phyloP scores from a whole-genome alignment of 495 filamentous ascomycete genomes.

The Lasiosphaeris hirsuta region DNA sequence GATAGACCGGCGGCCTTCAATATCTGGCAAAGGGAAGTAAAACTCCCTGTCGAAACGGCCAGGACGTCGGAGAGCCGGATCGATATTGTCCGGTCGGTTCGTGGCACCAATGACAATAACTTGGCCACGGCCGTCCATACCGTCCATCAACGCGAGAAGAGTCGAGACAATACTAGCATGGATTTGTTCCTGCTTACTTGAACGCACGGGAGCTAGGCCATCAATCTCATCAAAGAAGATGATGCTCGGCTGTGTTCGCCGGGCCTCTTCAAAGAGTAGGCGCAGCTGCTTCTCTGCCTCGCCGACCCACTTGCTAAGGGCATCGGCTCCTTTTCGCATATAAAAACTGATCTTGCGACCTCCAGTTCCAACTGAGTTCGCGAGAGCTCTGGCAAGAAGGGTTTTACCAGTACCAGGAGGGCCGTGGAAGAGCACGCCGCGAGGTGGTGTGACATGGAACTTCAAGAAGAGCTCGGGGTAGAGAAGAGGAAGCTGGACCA shows the following conservation, averaged over 20 bases:
- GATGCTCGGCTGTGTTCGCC: slow-evolving; percentile 93
- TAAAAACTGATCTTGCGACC: slow-evolving; percentile 96
- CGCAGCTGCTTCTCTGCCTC: slow-evolving; percentile 94
- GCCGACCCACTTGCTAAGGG: slow-evolving; percentile 97
- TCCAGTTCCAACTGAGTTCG: slow-evolving; percentile 69
- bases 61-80: slow-evolving; percentile 88
- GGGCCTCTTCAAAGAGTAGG: slow-evolving; percentile 90
- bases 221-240: slow-evolving; percentile 99
- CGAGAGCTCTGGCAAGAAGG: slow-evolving; percentile 83
- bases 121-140: slow-evolving; percentile 97
- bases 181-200: slow-evolving; percentile 97
- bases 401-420: slow-evolving; percentile 98
- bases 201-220: slow-evolving; percentile 89
- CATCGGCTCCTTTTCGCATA: slow-evolving; percentile 98
- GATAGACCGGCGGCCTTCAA: slow-evolving; percentile 73
- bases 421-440: slow-evolving; percentile 94
- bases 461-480: slow-evolving; percentile 93
- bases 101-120: slow-evolving; percentile 98
- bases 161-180: slow-evolving; percentile 98
- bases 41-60: slow-evolving; percentile 97
- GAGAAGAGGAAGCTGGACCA: slow-evolving; percentile 88
- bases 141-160: slow-evolving; percentile 93
- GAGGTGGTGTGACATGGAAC: slow-evolving; percentile 88
- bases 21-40: slow-evolving; percentile 88
- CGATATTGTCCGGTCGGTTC: slow-evolving; percentile 94